Evolutionary conservation across 495 filamentous ascomycete species (phyloP), one percentile per base, ranked within the genome.

Genomic region (Neurospora africana): DNA sequence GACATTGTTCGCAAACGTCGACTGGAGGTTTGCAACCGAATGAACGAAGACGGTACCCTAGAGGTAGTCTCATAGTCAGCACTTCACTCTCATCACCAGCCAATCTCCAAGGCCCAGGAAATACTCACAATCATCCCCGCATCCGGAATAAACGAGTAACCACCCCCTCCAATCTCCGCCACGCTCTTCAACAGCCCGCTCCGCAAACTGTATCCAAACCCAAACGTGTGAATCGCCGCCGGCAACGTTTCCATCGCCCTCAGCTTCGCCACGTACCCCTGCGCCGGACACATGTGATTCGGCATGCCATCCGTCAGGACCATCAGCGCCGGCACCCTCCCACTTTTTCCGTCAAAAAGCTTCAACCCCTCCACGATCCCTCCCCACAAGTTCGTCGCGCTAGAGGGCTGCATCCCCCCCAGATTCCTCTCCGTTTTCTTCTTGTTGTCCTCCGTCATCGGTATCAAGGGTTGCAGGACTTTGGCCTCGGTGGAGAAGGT

Each of bases 111-210:
- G 5, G 13, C 23, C 33, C 17, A 3, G 15, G 9, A 6, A 6
- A 13, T 1, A 39, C 78, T 53, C 74, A 84, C 82, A 73, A 86
- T 82, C 83, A 85, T 85, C 68, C 83, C 83, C 0, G 82, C 82
- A 67, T 86, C 83, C 0, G 83, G 82, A 27, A 86, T 85, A 47
- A 84, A 85, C 13, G 82, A 77, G 58, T 82, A 86, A 77, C 81
- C 84, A 7, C 84, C 84, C 0, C 78, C 76, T 5, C 80, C 75
- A 19, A 81, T 43, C 70, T 85, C 84, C 15, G 83, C 79, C 44
- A 86, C 81, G 10, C 82, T 82, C 71, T 84, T 84, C 27, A 86
- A 75, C 68, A 85, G 73, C 0, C 81, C 83, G 0, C 83, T 84
- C 23, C 72, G 38, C 4, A 85, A 75, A 1, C 58, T 72, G 39